Conservation (phyloP, 306 rosid species). For the Acacia confusa region DNA sequence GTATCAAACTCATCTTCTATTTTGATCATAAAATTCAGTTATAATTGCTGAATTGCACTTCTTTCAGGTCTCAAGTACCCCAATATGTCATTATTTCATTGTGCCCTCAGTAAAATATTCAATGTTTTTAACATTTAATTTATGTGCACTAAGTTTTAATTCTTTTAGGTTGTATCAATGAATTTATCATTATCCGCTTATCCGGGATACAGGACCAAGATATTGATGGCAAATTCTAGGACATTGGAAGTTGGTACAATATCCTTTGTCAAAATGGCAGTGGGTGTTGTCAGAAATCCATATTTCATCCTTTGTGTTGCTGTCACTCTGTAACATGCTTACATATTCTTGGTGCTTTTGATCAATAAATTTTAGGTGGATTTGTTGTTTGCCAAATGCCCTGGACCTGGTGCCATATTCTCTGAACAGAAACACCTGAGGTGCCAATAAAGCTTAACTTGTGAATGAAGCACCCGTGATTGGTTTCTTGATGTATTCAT, state of each 20-base stretch:
- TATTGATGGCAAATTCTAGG: slow-evolving; percentile 10
- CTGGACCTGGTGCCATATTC: neutral
- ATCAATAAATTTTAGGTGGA: slow-evolving; percentile 27
- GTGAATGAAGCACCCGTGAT: slow-evolving; percentile 6
- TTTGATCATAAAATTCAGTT: neutral
- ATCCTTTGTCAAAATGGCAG: slow-evolving; percentile 3
- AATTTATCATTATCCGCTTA: slow-evolving; percentile 13
- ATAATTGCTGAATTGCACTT: neutral
- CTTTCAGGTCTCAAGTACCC: neutral
- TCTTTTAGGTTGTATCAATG: slow-evolving; percentile 14
- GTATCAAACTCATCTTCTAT: neutral
- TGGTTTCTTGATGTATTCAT: neutral
- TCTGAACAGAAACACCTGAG: slow-evolving; percentile 21
- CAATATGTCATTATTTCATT: neutral
- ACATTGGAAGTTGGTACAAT: neutral
- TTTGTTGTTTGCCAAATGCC: neutral
- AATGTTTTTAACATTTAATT: neutral
- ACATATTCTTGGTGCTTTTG: slow-evolving; percentile 3
- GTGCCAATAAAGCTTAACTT: slow-evolving; percentile 19
- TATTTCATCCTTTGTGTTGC: slow-evolving; percentile 20
- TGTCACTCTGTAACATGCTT: slow-evolving; percentile 1
- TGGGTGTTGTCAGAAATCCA: slow-evolving; percentile 13
- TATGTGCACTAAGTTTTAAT: neutral
- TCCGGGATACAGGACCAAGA: slow-evolving; percentile 13
- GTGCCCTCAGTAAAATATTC: neutral